phyloP scores from a whole-genome alignment of 2,329 filamentous ascomycete species.

The Stachybotrys elegans region DNA sequence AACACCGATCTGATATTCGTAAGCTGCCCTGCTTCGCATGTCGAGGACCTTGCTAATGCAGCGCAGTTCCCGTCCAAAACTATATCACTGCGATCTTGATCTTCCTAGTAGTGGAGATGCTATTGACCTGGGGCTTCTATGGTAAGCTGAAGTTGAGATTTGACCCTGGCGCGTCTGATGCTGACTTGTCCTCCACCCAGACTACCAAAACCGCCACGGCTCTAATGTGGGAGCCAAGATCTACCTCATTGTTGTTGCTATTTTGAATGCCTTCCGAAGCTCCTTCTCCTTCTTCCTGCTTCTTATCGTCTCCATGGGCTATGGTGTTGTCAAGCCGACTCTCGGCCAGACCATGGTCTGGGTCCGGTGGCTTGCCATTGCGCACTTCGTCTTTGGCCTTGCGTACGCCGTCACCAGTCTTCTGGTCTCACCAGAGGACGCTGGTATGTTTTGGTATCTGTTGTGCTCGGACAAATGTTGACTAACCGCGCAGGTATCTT shows the following conservation, averaged over 20 bases:
- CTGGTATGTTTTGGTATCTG: constrained; percentile 47
- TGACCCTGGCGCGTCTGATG: neutral
- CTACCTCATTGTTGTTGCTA: constrained; percentile 83
- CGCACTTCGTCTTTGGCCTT: constrained; percentile 91
- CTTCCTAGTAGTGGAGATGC: constrained; percentile 91
- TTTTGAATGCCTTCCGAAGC: constrained; percentile 89
- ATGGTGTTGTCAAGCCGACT: constrained; percentile 92
- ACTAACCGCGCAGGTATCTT: constrained; percentile 58
- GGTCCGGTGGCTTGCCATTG: constrained; percentile 83
- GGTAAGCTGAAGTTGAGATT: too few species aligned
- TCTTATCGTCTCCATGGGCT: constrained; percentile 98
- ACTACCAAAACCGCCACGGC: constrained; percentile 89
- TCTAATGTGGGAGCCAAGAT: constrained; percentile 78
- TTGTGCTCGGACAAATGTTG: constrained; percentile 11
- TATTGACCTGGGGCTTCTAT: constrained; percentile 99
- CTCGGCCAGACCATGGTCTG: constrained; percentile 92
- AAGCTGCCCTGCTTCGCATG: constrained; percentile 25
- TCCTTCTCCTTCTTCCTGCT: constrained; percentile 98
- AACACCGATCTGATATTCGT: constrained; percentile 88
- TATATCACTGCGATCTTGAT: constrained; percentile 97
- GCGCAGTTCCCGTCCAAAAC: constrained; percentile 84
- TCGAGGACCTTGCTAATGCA: constrained; percentile 8
- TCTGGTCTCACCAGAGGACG: constrained; percentile 81
- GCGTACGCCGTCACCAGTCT: constrained; percentile 90
- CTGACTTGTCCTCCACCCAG: constrained; percentile 42